These are phyloP conservation scores for Teratosphaeria epicoccoides DNA, from an alignment of 2,329 filamentous ascomycete genomes.

Conservation along the genomic window DNA sequence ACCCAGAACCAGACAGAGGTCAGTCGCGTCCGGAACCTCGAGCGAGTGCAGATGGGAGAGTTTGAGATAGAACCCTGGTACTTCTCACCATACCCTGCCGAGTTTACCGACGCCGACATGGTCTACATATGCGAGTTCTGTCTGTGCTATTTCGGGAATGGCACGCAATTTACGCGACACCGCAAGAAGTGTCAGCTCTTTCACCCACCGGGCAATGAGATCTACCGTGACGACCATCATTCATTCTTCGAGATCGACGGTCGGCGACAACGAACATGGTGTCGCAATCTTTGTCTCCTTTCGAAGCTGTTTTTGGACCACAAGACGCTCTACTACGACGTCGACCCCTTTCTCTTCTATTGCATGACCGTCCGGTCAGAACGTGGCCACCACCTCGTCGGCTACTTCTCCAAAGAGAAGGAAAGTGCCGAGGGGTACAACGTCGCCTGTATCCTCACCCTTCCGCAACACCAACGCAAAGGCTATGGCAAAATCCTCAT, in stretches of 20 bases:
- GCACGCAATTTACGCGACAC: constrained; percentile 74
- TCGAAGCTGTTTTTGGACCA: constrained; percentile 96
- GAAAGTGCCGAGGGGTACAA: constrained; percentile 96
- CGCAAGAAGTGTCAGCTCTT: constrained; percentile 80
- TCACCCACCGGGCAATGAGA: constrained; percentile 94
- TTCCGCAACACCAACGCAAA: constrained; percentile 92
- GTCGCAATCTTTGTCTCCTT: constrained; percentile 85
- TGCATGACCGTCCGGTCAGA: constrained; percentile 89
- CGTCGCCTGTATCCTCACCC: constrained; percentile 90
- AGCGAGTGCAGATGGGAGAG: constrained; percentile 85
- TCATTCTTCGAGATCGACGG: constrained; percentile 98
- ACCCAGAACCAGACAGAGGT: constrained; percentile 97
- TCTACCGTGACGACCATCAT: constrained; percentile 87
- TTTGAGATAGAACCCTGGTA: constrained; percentile 96
- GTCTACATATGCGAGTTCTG: constrained; percentile 98
- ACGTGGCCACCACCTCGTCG: constrained; percentile 87
- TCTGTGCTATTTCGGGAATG: constrained; percentile 76
- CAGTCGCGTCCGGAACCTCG: constrained; percentile 87
- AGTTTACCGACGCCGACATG: constrained; percentile 77
- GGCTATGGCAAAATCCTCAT: constrained; percentile 90
- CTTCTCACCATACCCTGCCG: constrained; percentile 90
- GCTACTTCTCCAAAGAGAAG: constrained; percentile 99
- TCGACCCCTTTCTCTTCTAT: constrained; percentile 98
- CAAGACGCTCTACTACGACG: constrained; percentile 97
- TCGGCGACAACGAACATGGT: constrained; percentile 87